These are phyloP conservation scores for Sindora glabra DNA, from an alignment of 306 rosid genomes.

Conservation along the genomic window DNA sequence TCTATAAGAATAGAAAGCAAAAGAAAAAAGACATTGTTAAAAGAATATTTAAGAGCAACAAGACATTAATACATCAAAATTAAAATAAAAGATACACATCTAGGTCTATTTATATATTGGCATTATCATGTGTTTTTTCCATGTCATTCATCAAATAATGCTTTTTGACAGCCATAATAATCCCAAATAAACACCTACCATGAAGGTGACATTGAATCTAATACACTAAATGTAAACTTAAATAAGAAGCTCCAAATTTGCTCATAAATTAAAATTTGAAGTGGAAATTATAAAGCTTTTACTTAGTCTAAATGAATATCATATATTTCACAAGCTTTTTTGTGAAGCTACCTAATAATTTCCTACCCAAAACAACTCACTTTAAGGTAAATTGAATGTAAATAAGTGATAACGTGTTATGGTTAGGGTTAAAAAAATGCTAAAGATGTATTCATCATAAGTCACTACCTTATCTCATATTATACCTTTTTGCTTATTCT, in stretches of 20 bases:
- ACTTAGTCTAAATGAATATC: conserved; percentile 82
- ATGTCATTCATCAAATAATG: conserved; percentile 93
- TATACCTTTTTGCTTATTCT: conserved; percentile 97
- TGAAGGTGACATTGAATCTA: conserved; percentile 8
- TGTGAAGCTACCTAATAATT: conserved; percentile 87
- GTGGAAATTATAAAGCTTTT: conserved; percentile 25
- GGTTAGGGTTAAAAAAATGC: conserved; percentile 5
- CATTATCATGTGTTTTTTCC: conserved; percentile 95
- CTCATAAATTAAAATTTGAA: background rate
- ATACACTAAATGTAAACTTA: background rate
- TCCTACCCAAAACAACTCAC: conserved; percentile 60
- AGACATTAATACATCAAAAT: conserved; percentile 18
- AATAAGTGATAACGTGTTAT: conserved; percentile 6
- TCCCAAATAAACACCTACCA: conserved; percentile 90
- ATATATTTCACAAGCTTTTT: conserved; percentile 81
- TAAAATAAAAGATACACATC: conserved; percentile 57
- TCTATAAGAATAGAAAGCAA: conserved; percentile 70
- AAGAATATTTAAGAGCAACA: conserved; percentile 5
- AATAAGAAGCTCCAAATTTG: conserved; percentile 3
- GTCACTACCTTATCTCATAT: conserved; percentile 17
- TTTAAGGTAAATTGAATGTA: conserved; percentile 17
- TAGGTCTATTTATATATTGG: conserved; percentile 95
- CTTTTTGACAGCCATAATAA: conserved; percentile 68
- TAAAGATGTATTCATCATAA: too few species aligned
- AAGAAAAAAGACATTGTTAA: conserved; percentile 20